Conservation (phyloP, 192 early-diverging fungal genomes). For the Entophlyctis luteolus region DNA sequence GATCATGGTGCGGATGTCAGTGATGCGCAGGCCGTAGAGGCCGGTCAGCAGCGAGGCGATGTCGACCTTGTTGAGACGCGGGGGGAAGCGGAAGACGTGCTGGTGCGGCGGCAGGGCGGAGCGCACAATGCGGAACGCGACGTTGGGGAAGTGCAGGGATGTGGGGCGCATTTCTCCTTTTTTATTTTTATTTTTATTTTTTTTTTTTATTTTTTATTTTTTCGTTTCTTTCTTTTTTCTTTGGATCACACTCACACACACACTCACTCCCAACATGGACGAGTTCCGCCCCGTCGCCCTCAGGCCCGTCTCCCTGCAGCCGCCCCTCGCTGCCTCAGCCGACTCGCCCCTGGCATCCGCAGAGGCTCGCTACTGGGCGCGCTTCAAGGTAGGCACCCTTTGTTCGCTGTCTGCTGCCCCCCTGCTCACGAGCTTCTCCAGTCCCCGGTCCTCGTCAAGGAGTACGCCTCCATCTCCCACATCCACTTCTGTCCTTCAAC, state of each 20-base stretch:
- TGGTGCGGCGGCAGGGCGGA: constrained; percentile 77
- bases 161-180: not conserved
- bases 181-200: not conserved
- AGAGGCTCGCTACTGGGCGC: constrained; percentile 72
- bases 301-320: not conserved
- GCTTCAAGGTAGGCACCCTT: constrained; percentile 58
- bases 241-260: not conserved
- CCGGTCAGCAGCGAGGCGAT: constrained; percentile 79
- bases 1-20: constrained; percentile 87
- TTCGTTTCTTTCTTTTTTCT: not conserved
- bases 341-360: constrained; percentile 33
- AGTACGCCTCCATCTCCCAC: constrained; percentile 77
- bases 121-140: constrained; percentile 77
- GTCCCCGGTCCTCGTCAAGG: constrained; percentile 84
- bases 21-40: constrained; percentile 77
- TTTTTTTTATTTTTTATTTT: constrained; percentile 7
- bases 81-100: constrained; percentile 86
- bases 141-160: constrained; percentile 82
- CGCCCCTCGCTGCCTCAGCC: constrained; percentile 45
- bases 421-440: constrained; percentile 30
- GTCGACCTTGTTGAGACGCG: constrained; percentile 89
- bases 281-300: not conserved
- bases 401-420: not conserved
- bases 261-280: not conserved
- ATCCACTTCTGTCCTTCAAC: constrained; percentile 74